phyloP scores from a whole-genome alignment of 257 asterid species.

The Nicotiana undulata region DNA sequence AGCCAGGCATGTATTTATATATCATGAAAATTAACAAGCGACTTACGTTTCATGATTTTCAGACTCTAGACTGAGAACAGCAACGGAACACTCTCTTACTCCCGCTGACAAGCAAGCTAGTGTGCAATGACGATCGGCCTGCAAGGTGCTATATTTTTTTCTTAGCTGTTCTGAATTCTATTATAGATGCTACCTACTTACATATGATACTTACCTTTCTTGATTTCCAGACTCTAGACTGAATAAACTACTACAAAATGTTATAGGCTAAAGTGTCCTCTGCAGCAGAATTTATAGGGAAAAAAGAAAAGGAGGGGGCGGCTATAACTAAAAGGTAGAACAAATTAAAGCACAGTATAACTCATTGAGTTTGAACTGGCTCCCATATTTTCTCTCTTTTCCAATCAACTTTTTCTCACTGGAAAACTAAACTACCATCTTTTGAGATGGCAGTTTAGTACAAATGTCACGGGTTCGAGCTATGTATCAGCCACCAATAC shows the following conservation, averaged over 20 bases:
- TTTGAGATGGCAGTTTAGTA: conserved; percentile 22
- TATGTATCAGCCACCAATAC: no score
- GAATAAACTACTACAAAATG: neutral
- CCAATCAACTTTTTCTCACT: neutral
- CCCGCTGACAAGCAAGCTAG: no score
- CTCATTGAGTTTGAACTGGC: conserved; percentile 4
- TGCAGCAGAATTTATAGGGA: conserved; percentile 4
- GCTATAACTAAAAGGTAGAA: neutral
- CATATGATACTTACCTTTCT: neutral
- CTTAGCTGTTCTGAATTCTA: no score
- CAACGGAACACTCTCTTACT: no score
- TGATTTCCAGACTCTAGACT: neutral
- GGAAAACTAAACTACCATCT: conserved; percentile 9
- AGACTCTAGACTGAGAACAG: no score
- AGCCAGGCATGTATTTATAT: conserved; percentile 35
- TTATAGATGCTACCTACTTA: no score
- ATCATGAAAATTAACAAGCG: neutral
- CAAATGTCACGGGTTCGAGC: neutral
- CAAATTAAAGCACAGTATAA: neutral
- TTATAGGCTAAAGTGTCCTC: neutral
- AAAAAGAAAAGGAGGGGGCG: neutral
- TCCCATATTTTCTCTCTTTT: conserved; percentile 4
- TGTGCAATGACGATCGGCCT: no score
- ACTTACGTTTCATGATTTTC: neutral
- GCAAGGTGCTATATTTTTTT: no score